Evolutionary conservation across 371 early-diverging fungal genomes (phyloP).

Genomic region (Mortierella sp.): DNA sequence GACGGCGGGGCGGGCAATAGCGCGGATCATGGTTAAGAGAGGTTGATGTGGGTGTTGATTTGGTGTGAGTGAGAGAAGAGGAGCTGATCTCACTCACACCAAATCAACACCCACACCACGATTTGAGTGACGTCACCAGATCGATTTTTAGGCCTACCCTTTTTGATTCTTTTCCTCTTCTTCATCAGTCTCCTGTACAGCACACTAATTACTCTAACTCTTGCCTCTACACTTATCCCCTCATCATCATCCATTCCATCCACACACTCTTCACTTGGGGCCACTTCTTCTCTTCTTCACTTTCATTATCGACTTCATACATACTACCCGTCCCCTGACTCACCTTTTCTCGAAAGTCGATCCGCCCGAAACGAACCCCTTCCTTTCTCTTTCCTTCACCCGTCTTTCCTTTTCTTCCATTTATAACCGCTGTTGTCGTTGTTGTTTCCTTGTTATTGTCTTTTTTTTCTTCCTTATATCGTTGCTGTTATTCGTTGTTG

Average conservation of each 20-base stretch:
- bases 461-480: not conserved
- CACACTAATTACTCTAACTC: not conserved
- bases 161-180: not conserved
- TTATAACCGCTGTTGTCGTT: not conserved
- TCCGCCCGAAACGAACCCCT: conserved; percentile 3
- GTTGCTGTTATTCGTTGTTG: not conserved
- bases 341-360: not conserved
- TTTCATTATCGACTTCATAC: not conserved
- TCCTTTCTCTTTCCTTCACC: not conserved
- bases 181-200: conserved; percentile 13
- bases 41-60: not conserved
- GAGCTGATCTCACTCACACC: no score
- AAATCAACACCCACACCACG: no score
- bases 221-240: not conserved
- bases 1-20: conserved; percentile 47
- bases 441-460: not conserved
- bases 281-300: not conserved
- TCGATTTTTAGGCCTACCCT: no score
- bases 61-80: not conserved
- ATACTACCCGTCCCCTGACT: not conserved
- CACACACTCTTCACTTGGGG: not conserved
- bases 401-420: not conserved
- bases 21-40: conserved; percentile 37
- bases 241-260: not conserved
- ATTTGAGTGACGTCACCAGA: no score